phyloP scores from a whole-genome alignment of 2,329 filamentous ascomycete species.

The Epichloe elymi region DNA sequence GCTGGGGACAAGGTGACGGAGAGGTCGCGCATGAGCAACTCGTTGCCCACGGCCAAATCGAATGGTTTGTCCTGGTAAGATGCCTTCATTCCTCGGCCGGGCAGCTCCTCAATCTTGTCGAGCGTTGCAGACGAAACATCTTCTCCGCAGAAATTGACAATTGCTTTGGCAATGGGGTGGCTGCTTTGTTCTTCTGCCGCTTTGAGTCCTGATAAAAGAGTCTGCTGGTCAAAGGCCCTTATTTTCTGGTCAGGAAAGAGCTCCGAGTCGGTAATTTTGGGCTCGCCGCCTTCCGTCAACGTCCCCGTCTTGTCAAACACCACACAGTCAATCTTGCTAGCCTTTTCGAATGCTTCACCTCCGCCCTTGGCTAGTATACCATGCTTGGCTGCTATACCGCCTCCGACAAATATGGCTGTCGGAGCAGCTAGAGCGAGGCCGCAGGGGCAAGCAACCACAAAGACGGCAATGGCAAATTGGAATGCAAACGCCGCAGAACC shows the following conservation, averaged over 20 bases:
- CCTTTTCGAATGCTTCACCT: conserved; percentile 76
- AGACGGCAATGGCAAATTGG: conserved; percentile 74
- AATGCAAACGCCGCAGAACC: conserved; percentile 62
- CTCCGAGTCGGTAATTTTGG: conserved; percentile 47
- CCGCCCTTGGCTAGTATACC: conserved; percentile 76
- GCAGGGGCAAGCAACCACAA: conserved; percentile 77
- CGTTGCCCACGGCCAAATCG: conserved; percentile 58
- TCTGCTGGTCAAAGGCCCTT: conserved; percentile 13
- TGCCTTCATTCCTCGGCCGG: conserved; percentile 58
- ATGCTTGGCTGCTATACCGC: conserved; percentile 63
- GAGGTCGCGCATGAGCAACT: conserved; percentile 48
- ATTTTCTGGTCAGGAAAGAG: conserved; percentile 22
- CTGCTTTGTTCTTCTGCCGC: conserved; percentile 57
- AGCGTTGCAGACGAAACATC: conserved; percentile 21
- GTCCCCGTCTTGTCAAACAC: conserved; percentile 88
- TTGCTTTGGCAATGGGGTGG: conserved; percentile 61
- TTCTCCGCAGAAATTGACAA: conserved; percentile 46
- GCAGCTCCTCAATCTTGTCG: conserved; percentile 46
- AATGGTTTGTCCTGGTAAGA: conserved; percentile 27
- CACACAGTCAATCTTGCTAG: conserved; percentile 62
- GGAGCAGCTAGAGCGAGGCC: conserved; percentile 75
- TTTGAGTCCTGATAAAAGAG: conserved; percentile 41
- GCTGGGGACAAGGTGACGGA: conserved; percentile 24
- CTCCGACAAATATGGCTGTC: conserved; percentile 73
- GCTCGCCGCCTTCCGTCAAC: conserved; percentile 59